These are phyloP conservation scores for Trypanosoma theileri DNA, from an alignment of 208 protist species.

Conservation along the genomic window DNA sequence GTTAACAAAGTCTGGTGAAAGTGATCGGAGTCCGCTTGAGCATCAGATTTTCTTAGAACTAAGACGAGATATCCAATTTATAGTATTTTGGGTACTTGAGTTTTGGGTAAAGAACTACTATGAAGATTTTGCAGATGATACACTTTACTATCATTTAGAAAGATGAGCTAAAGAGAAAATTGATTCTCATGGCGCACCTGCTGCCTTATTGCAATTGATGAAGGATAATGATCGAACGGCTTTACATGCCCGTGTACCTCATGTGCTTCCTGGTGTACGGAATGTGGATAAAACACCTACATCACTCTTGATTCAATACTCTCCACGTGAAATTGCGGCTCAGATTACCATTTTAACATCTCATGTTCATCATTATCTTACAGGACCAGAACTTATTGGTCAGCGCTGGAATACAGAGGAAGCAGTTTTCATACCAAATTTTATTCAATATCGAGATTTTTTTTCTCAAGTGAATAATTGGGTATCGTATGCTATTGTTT, in stretches of 20 bases:
- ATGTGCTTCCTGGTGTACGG: conserved; percentile 5
- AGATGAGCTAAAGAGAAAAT: conserved; percentile 15
- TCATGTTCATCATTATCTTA: conserved; percentile 25
- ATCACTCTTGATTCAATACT: conserved; percentile 19
- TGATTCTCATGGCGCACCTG: conserved; percentile 23
- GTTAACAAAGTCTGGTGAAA: conserved; percentile 17
- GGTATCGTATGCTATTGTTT: conserved; percentile 31
- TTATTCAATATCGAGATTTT: conserved; percentile 31
- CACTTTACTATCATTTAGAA: conserved; percentile 11
- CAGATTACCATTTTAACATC: conserved; percentile 37
- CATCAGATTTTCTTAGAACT: conserved; percentile 6
- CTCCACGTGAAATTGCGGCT: conserved; percentile 23
- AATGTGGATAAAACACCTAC: conserved; percentile 7
- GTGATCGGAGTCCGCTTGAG: conserved; percentile 25
- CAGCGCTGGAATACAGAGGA: conserved; percentile 17
- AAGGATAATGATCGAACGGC: conserved; percentile 22
- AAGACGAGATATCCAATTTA: conserved; percentile 8
- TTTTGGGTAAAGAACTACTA: conserved; percentile 29
- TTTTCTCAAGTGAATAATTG: conserved; percentile 32
- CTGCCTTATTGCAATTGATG: conserved; percentile 26
- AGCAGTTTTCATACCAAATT: conserved; percentile 21
- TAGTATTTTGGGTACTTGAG: conserved; percentile 30
- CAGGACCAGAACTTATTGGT: conserved; percentile 19
- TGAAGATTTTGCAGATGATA: conserved; percentile 34
- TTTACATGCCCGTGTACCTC: conserved; percentile 1